A percentile compares a stretch with the other conserved stretches of the same genome.
These are phyloP conservation scores for Podaxis sp. DNA, from an alignment of 768 basidiomycete species.

Conservation along the genomic window DNA sequence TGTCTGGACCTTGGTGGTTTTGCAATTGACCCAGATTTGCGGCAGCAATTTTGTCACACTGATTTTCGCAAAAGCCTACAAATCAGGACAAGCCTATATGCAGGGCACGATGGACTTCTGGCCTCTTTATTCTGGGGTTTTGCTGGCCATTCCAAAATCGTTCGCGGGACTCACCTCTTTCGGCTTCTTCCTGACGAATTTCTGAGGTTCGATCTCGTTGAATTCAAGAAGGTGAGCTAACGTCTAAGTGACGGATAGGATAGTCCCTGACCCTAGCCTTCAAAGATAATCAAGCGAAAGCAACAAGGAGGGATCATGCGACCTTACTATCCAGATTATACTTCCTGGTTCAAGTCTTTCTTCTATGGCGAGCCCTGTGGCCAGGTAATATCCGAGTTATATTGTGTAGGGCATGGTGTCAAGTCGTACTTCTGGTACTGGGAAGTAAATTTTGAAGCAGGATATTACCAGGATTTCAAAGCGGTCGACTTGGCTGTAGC, in stretches of 20 bases:
- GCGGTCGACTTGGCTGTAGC: neutral
- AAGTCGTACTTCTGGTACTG: conserved; percentile 1
- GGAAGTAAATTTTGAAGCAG: neutral
- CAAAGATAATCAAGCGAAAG: neutral
- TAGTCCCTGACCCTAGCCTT: neutral
- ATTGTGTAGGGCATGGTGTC: neutral
- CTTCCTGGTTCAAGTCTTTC: neutral
- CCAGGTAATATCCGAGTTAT: neutral
- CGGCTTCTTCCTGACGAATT: neutral
- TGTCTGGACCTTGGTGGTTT: neutral
- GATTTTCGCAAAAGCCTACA: conserved; percentile 1
- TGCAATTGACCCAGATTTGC: neutral
- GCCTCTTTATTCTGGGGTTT: neutral
- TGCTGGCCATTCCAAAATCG: neutral
- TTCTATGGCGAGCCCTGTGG: neutral
- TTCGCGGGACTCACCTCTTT: neutral
- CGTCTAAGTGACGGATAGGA: neutral
- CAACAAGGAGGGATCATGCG: neutral
- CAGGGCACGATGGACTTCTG: neutral
- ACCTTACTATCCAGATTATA: neutral
- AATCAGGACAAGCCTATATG: neutral
- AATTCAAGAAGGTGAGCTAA: neutral
- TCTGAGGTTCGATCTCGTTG: neutral
- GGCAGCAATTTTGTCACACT: neutral
- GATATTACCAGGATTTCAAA: neutral